Base-by-base conservation (phyloP, 352 stramenopile species). In the Globisporangium recalcitrans region DNA sequence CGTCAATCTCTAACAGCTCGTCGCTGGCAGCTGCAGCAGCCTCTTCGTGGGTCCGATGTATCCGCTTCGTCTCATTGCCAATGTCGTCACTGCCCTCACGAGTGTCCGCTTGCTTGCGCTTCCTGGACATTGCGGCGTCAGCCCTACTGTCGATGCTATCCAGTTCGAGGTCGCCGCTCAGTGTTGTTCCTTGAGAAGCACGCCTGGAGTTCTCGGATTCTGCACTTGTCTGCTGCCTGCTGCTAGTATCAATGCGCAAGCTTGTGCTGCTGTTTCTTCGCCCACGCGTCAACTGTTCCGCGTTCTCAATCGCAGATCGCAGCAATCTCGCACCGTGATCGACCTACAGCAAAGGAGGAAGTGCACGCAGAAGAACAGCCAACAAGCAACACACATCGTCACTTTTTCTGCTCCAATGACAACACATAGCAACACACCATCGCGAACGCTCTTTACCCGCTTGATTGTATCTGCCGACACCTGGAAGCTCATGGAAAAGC, bases 381-480 rank as follows among this genome's bases (percentile, higher is more conserved):
- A 22, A 56, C 16, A 32, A 14, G 21, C n/a, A 52, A 8, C 13
- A 31, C 38, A 42, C 36, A 22, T 19, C 31, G 7, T 27, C 22
- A 21, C 16, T 38, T 49, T 32, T 34, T 10, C 47, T 53, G 4
- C 24, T 52, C 31, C 24, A 21, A 21, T 46, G 38, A 21, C 16
- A 21, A 34, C 13, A 24, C 24, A 34, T 9, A 53, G 24, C 47
- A 27, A 53, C 8, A 29, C 27, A 55, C 49, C 21, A 16, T 21
- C 24, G n/a, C 13, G 26, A 22, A 10, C 16, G 16, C 1, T 51
- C 19, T 80, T 52, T 66, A 90, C 77, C 24, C 71, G 62, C 24
- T 81, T 80, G 1, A 63, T 49, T 9, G 75, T 85, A 3, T 84
- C 77, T 6, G 68, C 80, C 5, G 79, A 81, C 19, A 91, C 67